These are phyloP conservation scores for Acacia confusa DNA, from an alignment of 306 rosid genomes.

Conservation along the genomic window DNA sequence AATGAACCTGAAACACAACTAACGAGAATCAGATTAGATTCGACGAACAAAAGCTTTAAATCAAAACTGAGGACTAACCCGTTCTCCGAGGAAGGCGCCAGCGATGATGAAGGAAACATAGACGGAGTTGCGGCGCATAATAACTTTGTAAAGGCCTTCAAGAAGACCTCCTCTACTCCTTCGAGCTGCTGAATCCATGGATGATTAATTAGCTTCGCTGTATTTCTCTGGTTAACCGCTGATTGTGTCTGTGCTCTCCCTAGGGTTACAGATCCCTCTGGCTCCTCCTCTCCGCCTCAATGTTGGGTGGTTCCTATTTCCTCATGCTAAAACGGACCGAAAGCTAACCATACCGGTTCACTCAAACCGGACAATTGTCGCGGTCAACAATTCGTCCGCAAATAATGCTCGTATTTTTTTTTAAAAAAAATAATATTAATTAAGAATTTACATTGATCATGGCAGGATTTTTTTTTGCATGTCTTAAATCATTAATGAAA, in stretches of 20 bases:
- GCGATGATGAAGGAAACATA: constrained; percentile 81
- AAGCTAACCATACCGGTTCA: constrained; percentile 1
- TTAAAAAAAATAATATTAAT: too few relatives aligned
- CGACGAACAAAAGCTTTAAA: neutral
- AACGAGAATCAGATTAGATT: neutral
- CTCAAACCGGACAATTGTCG: neutral
- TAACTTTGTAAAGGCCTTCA: constrained; percentile 75
- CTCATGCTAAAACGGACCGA: neutral
- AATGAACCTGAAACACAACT: neutral
- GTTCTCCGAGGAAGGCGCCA: constrained; percentile 93
- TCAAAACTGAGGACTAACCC: constrained; percentile 47
- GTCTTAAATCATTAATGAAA: neutral
- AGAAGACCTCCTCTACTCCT: constrained; percentile 71
- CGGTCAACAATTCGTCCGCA: neutral
- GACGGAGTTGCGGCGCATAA: constrained; percentile 91
- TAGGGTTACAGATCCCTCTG: constrained; percentile 10
- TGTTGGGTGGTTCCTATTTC: neutral
- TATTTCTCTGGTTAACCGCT: neutral
- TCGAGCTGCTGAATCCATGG: constrained; percentile 63
- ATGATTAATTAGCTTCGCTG: neutral
- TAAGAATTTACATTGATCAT: neutral
- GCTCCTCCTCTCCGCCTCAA: neutral
- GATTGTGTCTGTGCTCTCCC: neutral
- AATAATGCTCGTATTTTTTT: neutral
- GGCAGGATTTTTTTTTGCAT: neutral